Base-by-base conservation (phyloP, 139 green algal species). In the Parachlorella kessleri region DNA sequence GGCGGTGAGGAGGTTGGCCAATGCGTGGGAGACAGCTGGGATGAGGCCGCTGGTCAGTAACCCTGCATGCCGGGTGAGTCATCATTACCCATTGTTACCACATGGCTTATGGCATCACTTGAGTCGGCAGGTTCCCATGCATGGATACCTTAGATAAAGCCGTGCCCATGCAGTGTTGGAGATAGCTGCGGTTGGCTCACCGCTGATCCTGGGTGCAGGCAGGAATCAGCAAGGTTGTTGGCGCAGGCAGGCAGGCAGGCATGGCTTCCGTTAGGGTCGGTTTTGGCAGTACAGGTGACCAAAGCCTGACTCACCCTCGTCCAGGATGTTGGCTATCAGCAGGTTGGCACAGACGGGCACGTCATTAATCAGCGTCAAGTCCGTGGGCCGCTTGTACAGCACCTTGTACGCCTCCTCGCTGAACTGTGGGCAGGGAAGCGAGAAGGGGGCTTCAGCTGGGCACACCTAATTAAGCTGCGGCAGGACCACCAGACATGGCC, bases 341-440 rank as follows among this genome's bases (percentile, higher is more conserved):
- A 95, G 76, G 81, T 95, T 94, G 84, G 78, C 89, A 41, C 77
- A 81, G 14, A 93, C 75, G 0, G 89, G 84, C 53, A 97, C 85
- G 36, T 97, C 90, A 35, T 82, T 32, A 5, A 81, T 69, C 32
- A 93, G 72, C 23, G 40, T 40, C 73, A 97, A 75, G 77, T 97
- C 93, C 1, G 83, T 92, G 23, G 92, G 88, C 4, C 90, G 82
- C 82, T 93, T 91, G 83, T 95, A 92, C 4, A 93, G 40, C 55
- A 94, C 87, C 3, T 77, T 81, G 53, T 87, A 84, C 21, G 55
- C 59, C 6, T 80, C 79, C 5, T 81, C 70, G 33, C 66, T n/a
- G 36, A 86, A 81, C 67, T 73, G 35, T 36, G 24, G 35, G 28
- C n/a, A n/a, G n/a, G n/a, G n/a, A 0, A 59, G 48, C 14, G 0